Base-by-base conservation (phyloP, 768 basidiomycete species). In the Termitomyces sp. region DNA sequence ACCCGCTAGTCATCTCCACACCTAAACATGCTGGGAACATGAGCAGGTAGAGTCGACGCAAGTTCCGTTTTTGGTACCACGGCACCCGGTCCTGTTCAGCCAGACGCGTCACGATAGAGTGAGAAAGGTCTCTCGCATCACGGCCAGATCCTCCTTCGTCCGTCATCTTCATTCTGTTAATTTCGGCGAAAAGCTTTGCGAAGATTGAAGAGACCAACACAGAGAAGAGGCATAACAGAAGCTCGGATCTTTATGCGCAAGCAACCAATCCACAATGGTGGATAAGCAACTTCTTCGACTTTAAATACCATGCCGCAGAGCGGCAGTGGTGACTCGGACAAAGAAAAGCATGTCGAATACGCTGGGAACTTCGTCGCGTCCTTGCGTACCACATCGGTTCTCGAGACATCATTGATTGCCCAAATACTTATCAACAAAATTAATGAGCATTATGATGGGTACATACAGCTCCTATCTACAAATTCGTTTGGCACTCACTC, bases 1-100 rank as follows among this genome's bases (percentile, higher is more conserved):
- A 82, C 79, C 82, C 82, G 64, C 79, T 80, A 1, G 83, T 84
- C 79, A 83, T 83, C 69, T 84, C 84, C 16, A 83, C 81, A 33
- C 83, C 83, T 35, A 84, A 77, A 59, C 81, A 82, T 43, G 84
- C 81, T 16, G 83, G 85, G 59, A 28, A 77, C 66, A 85, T 73
- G 47, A 86, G 47, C 22, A 86, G 54, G 66, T 86, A 86, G 43
- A 86, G 60, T 20, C 73, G 38, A 22, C 83, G 71, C 57, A 87
- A 69, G 61, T 86, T 86, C 4, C 74, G 82, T 62, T 86, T 87
- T 58, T 63, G 66, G 67, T 85, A 85, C 85, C 85, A 87, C 36
- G 83, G 80, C 4, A 72, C 74, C 38, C 69, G 72, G 65, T 87
- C 85, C 57, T 77, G 71, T 14, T 70, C 66, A 22, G 76, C 76